phyloP scores from a whole-genome alignment of 768 basidiomycete species.

The Leccinellum rugosiceps region DNA sequence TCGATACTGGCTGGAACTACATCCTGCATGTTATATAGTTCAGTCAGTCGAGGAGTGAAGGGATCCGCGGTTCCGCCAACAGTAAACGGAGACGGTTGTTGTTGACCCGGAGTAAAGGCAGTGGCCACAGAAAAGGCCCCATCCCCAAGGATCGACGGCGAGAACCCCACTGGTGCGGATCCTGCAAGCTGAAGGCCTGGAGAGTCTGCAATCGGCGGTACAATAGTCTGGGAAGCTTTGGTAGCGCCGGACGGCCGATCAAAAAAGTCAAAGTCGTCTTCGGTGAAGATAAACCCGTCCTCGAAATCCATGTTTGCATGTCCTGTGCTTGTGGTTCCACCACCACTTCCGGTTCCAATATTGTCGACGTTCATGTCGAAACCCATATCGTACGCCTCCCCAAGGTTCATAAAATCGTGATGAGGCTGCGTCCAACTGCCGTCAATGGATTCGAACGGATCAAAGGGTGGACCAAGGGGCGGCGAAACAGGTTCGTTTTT shows the following conservation, averaged over 20 bases:
- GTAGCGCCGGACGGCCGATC: conserved; percentile 49
- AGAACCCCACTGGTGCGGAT: conserved; percentile 33
- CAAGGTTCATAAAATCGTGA: conserved; percentile 36
- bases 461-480: conserved; percentile 33
- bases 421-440: conserved; percentile 38
- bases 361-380: conserved; percentile 45
- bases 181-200: conserved; percentile 33
- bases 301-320: conserved; percentile 48
- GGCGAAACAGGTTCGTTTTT: conserved; percentile 17
- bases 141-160: conserved; percentile 33
- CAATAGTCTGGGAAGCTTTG: conserved; percentile 19
- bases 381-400: conserved; percentile 42
- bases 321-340: conserved; percentile 20
- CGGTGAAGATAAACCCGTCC: conserved; percentile 59
- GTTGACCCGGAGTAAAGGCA: conserved; percentile 27
- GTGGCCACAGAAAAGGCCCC: conserved; percentile 23
- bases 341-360: conserved; percentile 30
- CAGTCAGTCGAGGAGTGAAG: conserved; percentile 21
- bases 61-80: conserved; percentile 20
- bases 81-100: conserved; percentile 28
- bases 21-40: conserved; percentile 24
- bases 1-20: conserved; percentile 36
- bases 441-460: conserved; percentile 43
- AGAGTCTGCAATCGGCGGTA: conserved; percentile 14
- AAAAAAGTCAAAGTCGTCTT: conserved; percentile 89